phyloP scores from a whole-genome alignment of 805 yeast genomes.

The Candida taoyuanica region DNA sequence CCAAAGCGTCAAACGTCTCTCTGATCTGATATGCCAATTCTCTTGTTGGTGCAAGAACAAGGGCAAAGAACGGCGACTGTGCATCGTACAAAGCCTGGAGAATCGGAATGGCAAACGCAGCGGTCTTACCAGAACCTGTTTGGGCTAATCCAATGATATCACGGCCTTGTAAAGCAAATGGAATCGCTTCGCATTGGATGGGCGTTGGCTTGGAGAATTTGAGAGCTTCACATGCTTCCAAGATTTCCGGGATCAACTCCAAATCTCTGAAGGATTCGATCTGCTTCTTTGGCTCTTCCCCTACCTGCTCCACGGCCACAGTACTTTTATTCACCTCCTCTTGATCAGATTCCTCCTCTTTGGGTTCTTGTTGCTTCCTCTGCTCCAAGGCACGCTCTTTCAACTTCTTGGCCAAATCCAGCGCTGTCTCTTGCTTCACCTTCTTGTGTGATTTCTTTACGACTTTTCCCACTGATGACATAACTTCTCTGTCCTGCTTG shows the following conservation, averaged over 20 bases:
- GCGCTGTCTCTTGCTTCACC: constrained; percentile 32
- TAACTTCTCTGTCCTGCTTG: no score
- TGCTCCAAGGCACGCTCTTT: constrained; percentile 36
- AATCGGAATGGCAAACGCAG: constrained; percentile 96
- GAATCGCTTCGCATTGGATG: constrained; percentile 87
- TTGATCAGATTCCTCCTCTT: constrained; percentile 4
- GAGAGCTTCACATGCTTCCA: constrained; percentile 72
- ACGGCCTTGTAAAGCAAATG: constrained; percentile 83
- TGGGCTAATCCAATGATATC: constrained; percentile 96
- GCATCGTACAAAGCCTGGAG: constrained; percentile 87
- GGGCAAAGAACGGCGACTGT: constrained; percentile 82
- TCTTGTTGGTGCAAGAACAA: constrained; percentile 83
- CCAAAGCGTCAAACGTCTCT: constrained; percentile 93
- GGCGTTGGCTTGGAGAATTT: constrained; percentile 86
- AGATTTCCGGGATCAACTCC: constrained; percentile 68
- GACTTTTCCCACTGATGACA: constrained; percentile 10
- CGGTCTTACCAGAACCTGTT: constrained; percentile 97
- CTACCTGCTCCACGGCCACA: constrained; percentile 10
- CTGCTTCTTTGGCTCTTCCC: constrained; percentile 21
- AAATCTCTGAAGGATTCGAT: constrained; percentile 48
- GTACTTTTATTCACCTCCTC: constrained; percentile 16
- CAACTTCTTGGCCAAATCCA: constrained; percentile 55
- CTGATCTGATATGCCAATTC: constrained; percentile 85
- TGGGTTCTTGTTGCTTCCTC: constrained; percentile 13
- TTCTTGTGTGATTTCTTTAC: constrained; percentile 24